Evolutionary conservation across 1,139 yeast species (phyloP), one percentile per base, ranked within the genome.

Genomic region (Lodderomyces parapsilosis): DNA sequence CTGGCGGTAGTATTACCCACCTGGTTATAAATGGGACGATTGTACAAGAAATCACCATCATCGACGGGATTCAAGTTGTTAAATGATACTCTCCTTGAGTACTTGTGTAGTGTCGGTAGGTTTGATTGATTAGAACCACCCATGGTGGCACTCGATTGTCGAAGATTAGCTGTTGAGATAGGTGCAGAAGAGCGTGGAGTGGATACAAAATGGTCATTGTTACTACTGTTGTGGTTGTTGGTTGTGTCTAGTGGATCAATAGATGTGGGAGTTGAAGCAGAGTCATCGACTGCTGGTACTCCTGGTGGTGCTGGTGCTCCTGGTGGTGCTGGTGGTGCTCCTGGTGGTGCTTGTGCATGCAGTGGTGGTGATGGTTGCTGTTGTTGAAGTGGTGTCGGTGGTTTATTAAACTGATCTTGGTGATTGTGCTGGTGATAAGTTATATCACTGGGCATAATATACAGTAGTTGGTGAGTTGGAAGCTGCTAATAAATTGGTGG

Each of bases 41-140:
- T 48, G 3, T 23, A 30, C 5, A 43, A 40, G 9, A 42, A 40
- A 15, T 45, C 42, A 2, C 36, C 23, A 17, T 49, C 44, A 23
- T 50, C 55, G 34, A 52, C 55, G 2, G 70, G 70, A 30, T 60
- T 57, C 40, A 72, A 50, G 49, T 71, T 73, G 51, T 70, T 71
- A 56, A 73, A 73, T n/a, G 76, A 70, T 2, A 73, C 78, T 44
- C 76, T 55, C 49, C 76, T 52, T 8, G 68, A 50, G 52, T 33
- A 41, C 10, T 10, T 28, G 31, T n/a, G 31, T 27, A 27, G 6
- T 13, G 31, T 13, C 31, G 31, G 31, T 27, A 27, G 17, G 5
- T 4, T 27, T 9, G 17, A 13, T 27, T 4, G 6, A 6, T n/a
- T n/a, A n/a, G n/a, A n/a, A n/a, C n/a, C 17, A 13, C 13, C 8